Evolutionary conservation across 768 basidiomycete genomes (phyloP).

Genomic region (Psilocybe cyanescens): DNA sequence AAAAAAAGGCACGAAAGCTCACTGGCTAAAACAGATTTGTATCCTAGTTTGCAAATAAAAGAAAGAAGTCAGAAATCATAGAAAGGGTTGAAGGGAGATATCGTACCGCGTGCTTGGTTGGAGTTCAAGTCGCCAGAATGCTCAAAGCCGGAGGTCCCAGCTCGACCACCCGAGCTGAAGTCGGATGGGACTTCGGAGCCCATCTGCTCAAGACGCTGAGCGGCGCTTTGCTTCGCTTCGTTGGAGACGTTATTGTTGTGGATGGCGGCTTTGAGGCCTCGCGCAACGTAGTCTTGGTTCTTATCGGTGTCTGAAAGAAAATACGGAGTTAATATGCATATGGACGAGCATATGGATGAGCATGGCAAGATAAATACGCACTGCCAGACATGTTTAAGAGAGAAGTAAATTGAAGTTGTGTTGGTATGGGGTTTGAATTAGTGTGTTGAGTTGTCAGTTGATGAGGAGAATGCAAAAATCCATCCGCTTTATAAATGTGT

Average conservation of each 20-base stretch:
- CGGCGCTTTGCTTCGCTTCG: slow-evolving; percentile 55
- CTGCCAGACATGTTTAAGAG: not conserved
- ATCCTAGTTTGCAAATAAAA: not conserved
- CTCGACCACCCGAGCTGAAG: not conserved
- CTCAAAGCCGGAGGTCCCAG: not conserved
- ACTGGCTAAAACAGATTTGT: not conserved
- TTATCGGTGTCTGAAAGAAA: slow-evolving; percentile 6
- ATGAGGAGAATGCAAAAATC: no score
- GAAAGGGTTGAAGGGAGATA: not conserved
- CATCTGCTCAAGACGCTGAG: slow-evolving; percentile 44
- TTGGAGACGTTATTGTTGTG: slow-evolving; percentile 61
- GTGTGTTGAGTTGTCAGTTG: not conserved
- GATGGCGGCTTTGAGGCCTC: slow-evolving; percentile 61
- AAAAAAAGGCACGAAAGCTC: not conserved
- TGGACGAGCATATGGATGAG: no score
- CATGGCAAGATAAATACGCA: not conserved
- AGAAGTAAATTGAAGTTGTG: not conserved
- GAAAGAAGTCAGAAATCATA: no score
- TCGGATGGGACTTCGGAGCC: slow-evolving; percentile 16
- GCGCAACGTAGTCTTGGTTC: slow-evolving; percentile 30
- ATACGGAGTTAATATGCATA: not conserved
- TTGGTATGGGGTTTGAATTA: not conserved
- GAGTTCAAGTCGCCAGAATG: not conserved
- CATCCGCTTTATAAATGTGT: not conserved
- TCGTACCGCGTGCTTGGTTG: not conserved